Percentiles rank a stretch among this genome's conserved stretches.
These are phyloP conservation scores for Cercophora samala DNA, from an alignment of 495 filamentous ascomycete species.

Conservation along the genomic window DNA sequence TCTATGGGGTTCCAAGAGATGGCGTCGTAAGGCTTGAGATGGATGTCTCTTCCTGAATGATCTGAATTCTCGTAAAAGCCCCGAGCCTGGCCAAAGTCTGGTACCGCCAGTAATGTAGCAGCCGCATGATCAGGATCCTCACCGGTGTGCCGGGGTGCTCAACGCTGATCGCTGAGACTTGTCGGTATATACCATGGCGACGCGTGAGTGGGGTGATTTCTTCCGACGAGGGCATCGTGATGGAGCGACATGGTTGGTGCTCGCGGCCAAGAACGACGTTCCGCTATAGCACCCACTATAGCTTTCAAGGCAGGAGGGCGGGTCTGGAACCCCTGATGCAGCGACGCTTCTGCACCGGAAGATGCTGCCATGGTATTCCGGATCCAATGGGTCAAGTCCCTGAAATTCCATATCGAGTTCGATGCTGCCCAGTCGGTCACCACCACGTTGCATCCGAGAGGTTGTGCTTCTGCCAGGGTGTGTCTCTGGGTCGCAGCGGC, in stretches of 20 bases:
- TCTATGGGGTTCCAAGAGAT: neutral
- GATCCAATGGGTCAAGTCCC: constrained; percentile 3
- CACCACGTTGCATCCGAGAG: constrained; percentile 17
- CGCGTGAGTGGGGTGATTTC: neutral
- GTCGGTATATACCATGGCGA: neutral
- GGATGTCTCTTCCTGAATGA: neutral
- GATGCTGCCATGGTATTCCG: constrained; percentile 1
- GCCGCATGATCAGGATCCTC: neutral
- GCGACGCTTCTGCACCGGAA: constrained; percentile 5
- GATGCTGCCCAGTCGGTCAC: constrained; percentile 15
- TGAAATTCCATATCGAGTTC: constrained; percentile 13
- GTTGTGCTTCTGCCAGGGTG: neutral
- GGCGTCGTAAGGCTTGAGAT: neutral
- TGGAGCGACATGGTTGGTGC: neutral
- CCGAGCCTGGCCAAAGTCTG: neutral
- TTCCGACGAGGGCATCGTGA: neutral
- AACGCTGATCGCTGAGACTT: neutral
- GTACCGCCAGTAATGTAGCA: neutral
- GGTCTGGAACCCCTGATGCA: neutral
- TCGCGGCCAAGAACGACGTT: neutral
- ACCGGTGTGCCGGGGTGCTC: neutral
- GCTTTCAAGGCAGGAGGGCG: neutral
- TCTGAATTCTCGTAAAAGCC: neutral
- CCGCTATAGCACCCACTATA: neutral
- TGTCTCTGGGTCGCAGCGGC: neutral